Conservation (phyloP, 331 rosid genomes). For the Malus hybrid region DNA sequence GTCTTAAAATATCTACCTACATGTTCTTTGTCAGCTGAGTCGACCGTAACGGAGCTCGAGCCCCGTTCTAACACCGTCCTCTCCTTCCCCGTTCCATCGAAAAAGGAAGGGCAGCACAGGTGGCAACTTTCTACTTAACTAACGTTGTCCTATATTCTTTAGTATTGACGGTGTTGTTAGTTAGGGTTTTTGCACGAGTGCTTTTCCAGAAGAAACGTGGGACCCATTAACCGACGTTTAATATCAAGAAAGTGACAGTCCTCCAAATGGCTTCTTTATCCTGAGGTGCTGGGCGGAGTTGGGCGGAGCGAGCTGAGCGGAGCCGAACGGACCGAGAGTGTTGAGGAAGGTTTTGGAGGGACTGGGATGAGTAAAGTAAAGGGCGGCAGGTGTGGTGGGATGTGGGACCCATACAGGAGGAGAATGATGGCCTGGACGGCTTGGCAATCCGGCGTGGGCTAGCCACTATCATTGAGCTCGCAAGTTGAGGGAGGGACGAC, state of each 20-base stretch:
- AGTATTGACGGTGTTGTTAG: not conserved
- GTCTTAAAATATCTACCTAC: constrained; percentile 8
- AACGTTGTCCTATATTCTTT: not conserved
- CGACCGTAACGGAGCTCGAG: constrained; percentile 35
- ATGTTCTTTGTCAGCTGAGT: constrained; percentile 8
- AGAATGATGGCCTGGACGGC: constrained; percentile 46
- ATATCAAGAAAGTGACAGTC: not conserved
- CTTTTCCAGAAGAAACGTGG: not conserved
- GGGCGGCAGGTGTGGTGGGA: constrained; percentile 19
- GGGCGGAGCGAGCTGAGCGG: constrained; percentile 8
- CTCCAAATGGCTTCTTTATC: constrained; percentile 22
- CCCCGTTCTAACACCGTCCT: constrained; percentile 25
- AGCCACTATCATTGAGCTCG: constrained; percentile 42
- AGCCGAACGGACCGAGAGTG: not conserved
- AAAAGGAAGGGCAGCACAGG: not conserved
- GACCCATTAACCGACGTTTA: not conserved
- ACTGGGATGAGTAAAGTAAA: not conserved
- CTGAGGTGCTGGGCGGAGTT: not conserved
- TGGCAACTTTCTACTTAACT: not conserved
- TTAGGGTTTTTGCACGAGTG: not conserved
- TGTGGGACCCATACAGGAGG: constrained; percentile 32
- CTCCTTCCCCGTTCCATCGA: constrained; percentile 21
- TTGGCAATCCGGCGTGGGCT: constrained; percentile 53
- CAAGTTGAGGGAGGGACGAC: constrained; percentile 21
- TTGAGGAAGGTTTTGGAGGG: not conserved